Base-by-base conservation (phyloP, 2,329 filamentous ascomycete species). In the Zarea fungicola region DNA sequence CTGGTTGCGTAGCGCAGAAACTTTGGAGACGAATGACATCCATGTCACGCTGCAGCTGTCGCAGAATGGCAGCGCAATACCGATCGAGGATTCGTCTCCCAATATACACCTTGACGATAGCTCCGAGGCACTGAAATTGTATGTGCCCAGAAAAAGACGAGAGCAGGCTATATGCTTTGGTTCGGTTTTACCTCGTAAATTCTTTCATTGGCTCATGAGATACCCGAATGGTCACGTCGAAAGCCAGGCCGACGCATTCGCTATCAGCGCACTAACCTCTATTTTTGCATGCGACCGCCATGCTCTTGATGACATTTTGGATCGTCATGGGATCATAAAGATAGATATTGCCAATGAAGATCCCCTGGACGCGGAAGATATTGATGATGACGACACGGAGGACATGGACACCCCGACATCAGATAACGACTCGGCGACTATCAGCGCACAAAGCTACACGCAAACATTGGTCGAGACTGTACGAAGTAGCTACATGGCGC, bases 141-240 rank as follows among this genome's bases (percentile, higher is more conserved):
- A 63, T n/a, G 48, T 71, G 1, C 68, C 68, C 0, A 53, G 52
- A 4, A 43, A 61, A 9, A 55, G 53, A 11, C 51, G 57, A 9
- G 39, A 51, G 0, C 67, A 65, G 40, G 54, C 60, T 5, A 53
- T 60, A 6, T 62, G 57, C 43, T 68, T 65, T 51, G 54, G 49
- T 10, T 55, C 54, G 0, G 25, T 42, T 1, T 61, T 71, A 2
- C 58, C 65, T 0, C 45, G 54, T 6, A 57, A 50, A 1, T 54
- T 72, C 2, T 54, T 62, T 0, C 49, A 59, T 9, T 70, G 65
- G 65, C 57, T 71, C 35, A 68, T 70, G 65, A 60, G 52, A 13
- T 55, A 65, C 16, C 54, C 55, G 4, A 26, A 31, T 10, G 26
- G 25, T 8, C 40, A 13, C 25, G 22, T 42, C 2, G 26, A 42